A percentile compares a stretch with the other conserved stretches of the same genome.
phyloP scores from a whole-genome alignment of 768 basidiomycete genomes.

The Porpolomopsis calyptriformis region DNA sequence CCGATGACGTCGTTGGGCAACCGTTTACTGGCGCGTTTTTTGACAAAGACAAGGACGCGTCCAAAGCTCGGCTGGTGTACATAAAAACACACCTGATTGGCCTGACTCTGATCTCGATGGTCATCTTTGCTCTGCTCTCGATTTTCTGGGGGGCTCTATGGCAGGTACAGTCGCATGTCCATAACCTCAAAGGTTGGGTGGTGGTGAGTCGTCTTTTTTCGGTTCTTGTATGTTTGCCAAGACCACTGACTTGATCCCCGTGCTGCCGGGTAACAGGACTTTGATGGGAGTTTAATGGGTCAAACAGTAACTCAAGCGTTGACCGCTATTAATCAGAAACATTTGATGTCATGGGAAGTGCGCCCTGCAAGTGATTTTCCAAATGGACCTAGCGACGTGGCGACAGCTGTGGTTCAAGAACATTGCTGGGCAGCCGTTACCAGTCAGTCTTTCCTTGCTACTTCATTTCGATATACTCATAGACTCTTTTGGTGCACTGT shows the following conservation, averaged over 20 bases:
- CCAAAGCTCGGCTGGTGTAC: conserved; percentile 31
- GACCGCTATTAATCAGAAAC: conserved; percentile 16
- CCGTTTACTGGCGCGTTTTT: conserved; percentile 19
- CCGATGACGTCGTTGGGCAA: background rate
- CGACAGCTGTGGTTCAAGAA: conserved; percentile 37
- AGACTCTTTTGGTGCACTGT: background rate
- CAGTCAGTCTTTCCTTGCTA: conserved; percentile 26
- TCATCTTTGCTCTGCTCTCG: conserved; percentile 40
- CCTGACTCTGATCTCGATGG: conserved; percentile 26
- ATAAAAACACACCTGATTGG: conserved; percentile 33
- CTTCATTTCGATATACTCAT: background rate
- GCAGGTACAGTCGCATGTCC: conserved; percentile 23
- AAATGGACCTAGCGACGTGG: conserved; percentile 32
- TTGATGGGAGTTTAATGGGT: conserved; percentile 47
- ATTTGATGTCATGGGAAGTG: conserved; percentile 37
- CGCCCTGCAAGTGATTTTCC: conserved; percentile 34
- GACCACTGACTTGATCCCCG: too few species aligned
- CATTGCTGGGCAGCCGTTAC: conserved; percentile 44
- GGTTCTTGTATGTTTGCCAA: too few species aligned
- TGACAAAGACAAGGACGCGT: conserved; percentile 14
- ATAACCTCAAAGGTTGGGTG: conserved; percentile 43
- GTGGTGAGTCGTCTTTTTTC: conserved; percentile 31
- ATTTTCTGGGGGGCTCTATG: conserved; percentile 52
- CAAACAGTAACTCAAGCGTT: conserved; percentile 32
- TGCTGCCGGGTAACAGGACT: too few species aligned